phyloP scores from a whole-genome alignment of 2,329 filamentous ascomycete species.

The Cytospora mali region DNA sequence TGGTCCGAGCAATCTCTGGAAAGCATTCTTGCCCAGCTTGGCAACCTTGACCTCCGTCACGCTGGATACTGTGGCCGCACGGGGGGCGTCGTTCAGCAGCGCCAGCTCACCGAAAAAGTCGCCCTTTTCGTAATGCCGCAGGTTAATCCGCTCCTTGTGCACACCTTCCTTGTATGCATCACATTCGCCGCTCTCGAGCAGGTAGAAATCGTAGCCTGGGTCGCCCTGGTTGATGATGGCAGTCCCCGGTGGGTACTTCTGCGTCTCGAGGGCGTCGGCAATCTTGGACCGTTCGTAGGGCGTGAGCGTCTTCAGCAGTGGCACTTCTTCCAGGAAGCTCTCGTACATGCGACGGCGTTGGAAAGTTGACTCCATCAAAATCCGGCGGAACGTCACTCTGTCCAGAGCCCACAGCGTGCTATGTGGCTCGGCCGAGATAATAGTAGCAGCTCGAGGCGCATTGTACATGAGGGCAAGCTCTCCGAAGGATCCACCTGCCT shows the following conservation, averaged over 20 bases:
- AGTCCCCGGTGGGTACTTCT: conserved; percentile 78
- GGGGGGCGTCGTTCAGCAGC: conserved; percentile 87
- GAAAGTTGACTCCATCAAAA: conserved; percentile 97
- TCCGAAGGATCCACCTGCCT: conserved; percentile 90
- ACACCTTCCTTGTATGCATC: conserved; percentile 81
- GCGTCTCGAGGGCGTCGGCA: conserved; percentile 90
- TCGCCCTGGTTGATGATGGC: conserved; percentile 91
- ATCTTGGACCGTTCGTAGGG: conserved; percentile 97
- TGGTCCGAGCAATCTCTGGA: conserved; percentile 88
- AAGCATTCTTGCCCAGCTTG: conserved; percentile 88
- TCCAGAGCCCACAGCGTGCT: conserved; percentile 94
- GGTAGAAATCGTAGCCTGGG: conserved; percentile 86
- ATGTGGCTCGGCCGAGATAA: conserved; percentile 76
- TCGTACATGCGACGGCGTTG: conserved; percentile 96
- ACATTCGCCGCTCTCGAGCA: conserved; percentile 85
- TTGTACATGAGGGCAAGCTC: conserved; percentile 99
- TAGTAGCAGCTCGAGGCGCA: conserved; percentile 90
- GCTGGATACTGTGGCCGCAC: conserved; percentile 85
- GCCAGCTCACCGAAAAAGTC: conserved; percentile 98
- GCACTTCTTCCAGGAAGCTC: conserved; percentile 92
- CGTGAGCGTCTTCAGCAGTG: conserved; percentile 79
- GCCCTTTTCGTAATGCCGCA: conserved; percentile 84
- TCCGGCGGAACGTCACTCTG: conserved; percentile 93
- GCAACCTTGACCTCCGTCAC: conserved; percentile 90
- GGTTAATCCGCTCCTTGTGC: conserved; percentile 53